Evolutionary conservation across 1,284 basidiomycete species (phyloP).

Genomic region (Boletus semigastroideus): DNA sequence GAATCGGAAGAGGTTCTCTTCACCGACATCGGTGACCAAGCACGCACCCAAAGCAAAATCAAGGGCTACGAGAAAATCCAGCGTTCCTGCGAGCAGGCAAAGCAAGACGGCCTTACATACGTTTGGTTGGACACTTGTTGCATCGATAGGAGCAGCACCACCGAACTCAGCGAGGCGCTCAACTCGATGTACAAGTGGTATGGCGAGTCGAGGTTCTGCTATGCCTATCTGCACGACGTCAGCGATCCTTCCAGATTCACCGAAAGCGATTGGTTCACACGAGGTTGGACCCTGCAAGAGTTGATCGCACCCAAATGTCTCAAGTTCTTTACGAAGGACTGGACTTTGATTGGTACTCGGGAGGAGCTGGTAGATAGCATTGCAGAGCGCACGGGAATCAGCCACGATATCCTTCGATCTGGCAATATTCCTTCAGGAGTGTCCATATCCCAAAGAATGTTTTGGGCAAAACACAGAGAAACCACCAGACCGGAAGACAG

Average conservation of each 20-base stretch:
- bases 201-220: conserved; percentile 21
- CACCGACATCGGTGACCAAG: conserved; percentile 20
- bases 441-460: conserved; percentile 27
- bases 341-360: conserved; percentile 24
- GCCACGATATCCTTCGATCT: conserved; percentile 12
- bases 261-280: conserved; percentile 28
- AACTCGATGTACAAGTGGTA: conserved; percentile 35
- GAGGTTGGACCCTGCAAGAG: conserved; percentile 34
- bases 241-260: conserved; percentile 11
- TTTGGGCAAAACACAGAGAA: conserved; percentile 23
- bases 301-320: conserved; percentile 26
- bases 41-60: conserved; percentile 10
- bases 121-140: conserved; percentile 34
- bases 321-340: conserved; percentile 26
- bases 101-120: conserved; percentile 13
- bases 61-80: conserved; percentile 25
- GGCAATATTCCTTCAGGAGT: conserved; percentile 8
- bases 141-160: conserved; percentile 23
- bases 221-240: conserved; percentile 30
- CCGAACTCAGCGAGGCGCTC: conserved; percentile 27
- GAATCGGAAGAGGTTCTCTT: conserved; percentile 27
- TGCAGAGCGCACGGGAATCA: conserved; percentile 18
- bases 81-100: conserved; percentile 19
- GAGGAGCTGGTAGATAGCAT: conserved; percentile 14
- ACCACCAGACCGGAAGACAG: conserved; percentile 24